These are phyloP conservation scores for Malus hybrid DNA, from an alignment of 331 rosid species.

Conservation along the genomic window DNA sequence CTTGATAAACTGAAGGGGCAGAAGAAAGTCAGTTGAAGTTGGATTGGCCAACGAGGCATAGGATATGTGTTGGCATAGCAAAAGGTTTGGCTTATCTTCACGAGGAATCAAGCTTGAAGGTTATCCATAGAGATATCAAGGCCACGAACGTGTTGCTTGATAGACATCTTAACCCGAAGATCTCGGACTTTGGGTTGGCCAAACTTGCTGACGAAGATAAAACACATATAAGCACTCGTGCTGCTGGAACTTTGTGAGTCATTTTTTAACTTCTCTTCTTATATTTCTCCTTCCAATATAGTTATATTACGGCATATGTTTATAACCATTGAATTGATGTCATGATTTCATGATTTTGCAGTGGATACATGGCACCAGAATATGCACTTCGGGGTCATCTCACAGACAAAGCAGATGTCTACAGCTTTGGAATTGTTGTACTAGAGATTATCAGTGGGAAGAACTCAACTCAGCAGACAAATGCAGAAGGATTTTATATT, in stretches of 20 bases:
- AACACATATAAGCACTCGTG: too few relatives aligned
- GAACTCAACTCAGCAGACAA: constrained; percentile 28
- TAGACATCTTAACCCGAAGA: too few relatives aligned
- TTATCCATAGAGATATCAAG: too few relatives aligned
- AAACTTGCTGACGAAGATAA: too few relatives aligned
- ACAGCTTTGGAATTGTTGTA: constrained; percentile 54
- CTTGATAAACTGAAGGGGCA: too few relatives aligned
- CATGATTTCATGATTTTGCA: neutral
- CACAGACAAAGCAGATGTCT: constrained; percentile 56
- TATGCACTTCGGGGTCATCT: constrained; percentile 39
- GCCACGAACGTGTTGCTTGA: too few relatives aligned
- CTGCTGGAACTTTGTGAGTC: too few relatives aligned
- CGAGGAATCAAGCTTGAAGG: constrained; percentile 44
- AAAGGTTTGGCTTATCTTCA: constrained; percentile 67
- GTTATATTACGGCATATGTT: too few relatives aligned
- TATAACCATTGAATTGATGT: constrained; percentile 1
- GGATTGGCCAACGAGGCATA: constrained; percentile 24
- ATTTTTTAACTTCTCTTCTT: too few relatives aligned
- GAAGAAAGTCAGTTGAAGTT: too few relatives aligned
- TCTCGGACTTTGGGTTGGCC: too few relatives aligned
- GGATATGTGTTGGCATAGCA: constrained; percentile 53
- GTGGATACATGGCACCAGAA: constrained; percentile 33
- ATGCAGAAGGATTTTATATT: constrained; percentile 28
- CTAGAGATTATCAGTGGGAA: constrained; percentile 1
- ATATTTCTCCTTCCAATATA: too few relatives aligned